Base-by-base conservation (phyloP, 176 grass and related monocot species). In the Phoenix dactylifera region DNA sequence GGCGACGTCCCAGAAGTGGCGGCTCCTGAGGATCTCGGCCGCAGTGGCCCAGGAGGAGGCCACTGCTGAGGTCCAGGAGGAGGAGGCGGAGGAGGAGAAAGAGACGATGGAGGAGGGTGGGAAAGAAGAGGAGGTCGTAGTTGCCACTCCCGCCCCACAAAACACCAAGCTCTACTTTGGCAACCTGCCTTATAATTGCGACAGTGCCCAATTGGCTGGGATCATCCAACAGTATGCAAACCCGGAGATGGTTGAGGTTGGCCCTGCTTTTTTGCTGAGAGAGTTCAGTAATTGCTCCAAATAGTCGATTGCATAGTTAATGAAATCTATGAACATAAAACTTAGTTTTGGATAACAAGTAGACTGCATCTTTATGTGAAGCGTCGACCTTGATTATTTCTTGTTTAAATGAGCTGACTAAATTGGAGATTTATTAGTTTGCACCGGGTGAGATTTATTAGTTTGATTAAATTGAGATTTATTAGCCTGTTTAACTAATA, bases 221-320 rank as follows among this genome's bases (percentile, higher is more conserved):
- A 73, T 97, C 50, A 81, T 97, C 49, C 87, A 91, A 65, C 78
- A 97, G 18, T 85, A 80, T 57, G 92, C 83, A 52, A 78, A 50
- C 58, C 92, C 92, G 51, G 92, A 97, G 83, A 80, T 97, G 78
- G 76, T 97, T 59, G 92, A 97, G 92, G 92, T 97, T 59, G 6
- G 49, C 18, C 16, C 3, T 16, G 4, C 3, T 14, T 44, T 44
- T 44, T 44, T 3, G 6, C 7, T 44, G 0, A 12, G 35, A 44
- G 10, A 14, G 35, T 44, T 44, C 12, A 44, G 12, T 44, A 9
- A 12, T 44, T 14, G 2, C 12, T 44, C 35, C 10, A 44, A 12
- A 44, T 12, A 12, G 1, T 44, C 35, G 35, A 14, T 14, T 44
- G 10, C 7, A 44, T 2, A 0, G 10, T 44, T 12, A 44, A 44